Conservation (phyloP, 768 basidiomycete species). For the Tulasnella calospora region DNA sequence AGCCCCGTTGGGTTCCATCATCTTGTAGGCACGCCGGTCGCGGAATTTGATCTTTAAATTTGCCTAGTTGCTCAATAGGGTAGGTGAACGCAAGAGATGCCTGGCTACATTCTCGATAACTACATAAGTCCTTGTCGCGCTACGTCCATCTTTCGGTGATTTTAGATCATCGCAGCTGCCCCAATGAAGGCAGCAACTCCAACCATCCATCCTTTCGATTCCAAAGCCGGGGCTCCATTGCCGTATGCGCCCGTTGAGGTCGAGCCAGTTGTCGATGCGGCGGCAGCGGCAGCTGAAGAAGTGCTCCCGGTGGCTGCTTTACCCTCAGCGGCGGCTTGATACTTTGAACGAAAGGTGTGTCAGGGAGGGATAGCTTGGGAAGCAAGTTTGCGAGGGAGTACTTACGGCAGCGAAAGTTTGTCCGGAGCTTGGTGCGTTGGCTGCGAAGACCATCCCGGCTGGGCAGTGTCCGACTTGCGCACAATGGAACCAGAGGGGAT, state of each 20-base stretch:
- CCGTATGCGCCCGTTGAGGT: background rate
- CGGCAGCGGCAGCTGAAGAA: background rate
- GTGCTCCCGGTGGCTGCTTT: background rate
- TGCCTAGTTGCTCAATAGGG: background rate
- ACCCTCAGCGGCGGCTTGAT: background rate
- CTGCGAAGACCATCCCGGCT: slow-evolving; percentile 29
- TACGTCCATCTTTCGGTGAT: background rate
- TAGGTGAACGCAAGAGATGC: background rate
- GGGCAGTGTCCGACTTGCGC: slow-evolving; percentile 29
- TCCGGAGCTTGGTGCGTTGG: slow-evolving; percentile 21
- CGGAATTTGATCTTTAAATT: too few relatives aligned
- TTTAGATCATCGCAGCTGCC: background rate
- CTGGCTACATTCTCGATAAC: background rate
- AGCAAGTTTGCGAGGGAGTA: background rate
- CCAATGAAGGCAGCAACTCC: background rate
- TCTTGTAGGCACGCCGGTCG: background rate
- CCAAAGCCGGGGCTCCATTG: background rate
- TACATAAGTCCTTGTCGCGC: background rate
- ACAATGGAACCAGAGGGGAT: slow-evolving; percentile 49
- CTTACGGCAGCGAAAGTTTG: slow-evolving; percentile 27
- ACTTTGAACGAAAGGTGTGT: background rate
- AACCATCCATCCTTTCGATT: background rate
- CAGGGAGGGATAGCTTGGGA: background rate
- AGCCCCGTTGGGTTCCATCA: background rate
- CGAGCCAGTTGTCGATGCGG: background rate